Evolutionary conservation across 257 asterid genomes (phyloP), one percentile per base, ranked within the genome.

Genomic region (Buddleja alternifolia): DNA sequence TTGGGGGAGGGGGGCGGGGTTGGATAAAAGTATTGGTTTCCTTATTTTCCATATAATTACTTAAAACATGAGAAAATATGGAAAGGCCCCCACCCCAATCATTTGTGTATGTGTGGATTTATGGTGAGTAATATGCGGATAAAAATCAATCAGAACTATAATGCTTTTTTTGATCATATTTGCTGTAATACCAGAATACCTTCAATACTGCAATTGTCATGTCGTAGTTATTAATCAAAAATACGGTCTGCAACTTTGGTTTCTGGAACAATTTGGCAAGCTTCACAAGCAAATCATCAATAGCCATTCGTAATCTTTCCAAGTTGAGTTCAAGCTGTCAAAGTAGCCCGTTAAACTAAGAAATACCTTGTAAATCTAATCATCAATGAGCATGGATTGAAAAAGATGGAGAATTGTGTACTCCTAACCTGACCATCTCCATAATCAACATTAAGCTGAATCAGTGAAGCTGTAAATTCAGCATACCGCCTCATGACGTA

Each of bases 401-500:
- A 10, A 66, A 47, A 58, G 76, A 68, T 58, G 50, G 36, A 29
- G 34, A 29, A 44, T 46, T 48, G 37, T 73, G 57, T 32, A 25
- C 42, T 61, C 60, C 93, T 78, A 61, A 94, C 99, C 97, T 94
- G 99, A 50, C 99, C 97, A 75, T 94, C 99, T 78, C 93, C 95
- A 70, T 91, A 91, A 73, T 91, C 97, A 74, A 82, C 95, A 73
- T 94, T 91, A 52, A 94, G 95, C 73, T 89, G 97, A 82, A 94
- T 83, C 41, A 94, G 84, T 2, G 99, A 94, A 58, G 97, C 99
- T 1, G 96, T 86, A 75, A 94, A 94, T 85, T 94, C 99, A 4
- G 97, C 99, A 79, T 91, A 94, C 54, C 97, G 97, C 83, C 99
- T 87, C 90, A 91, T 89, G 77, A 94, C 97, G 77, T 91, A 94